A percentile compares a stretch with the other conserved stretches of the same genome.
Conservation (phyloP, 441 rosid species). For the Rhodomyrtus psidioides region DNA sequence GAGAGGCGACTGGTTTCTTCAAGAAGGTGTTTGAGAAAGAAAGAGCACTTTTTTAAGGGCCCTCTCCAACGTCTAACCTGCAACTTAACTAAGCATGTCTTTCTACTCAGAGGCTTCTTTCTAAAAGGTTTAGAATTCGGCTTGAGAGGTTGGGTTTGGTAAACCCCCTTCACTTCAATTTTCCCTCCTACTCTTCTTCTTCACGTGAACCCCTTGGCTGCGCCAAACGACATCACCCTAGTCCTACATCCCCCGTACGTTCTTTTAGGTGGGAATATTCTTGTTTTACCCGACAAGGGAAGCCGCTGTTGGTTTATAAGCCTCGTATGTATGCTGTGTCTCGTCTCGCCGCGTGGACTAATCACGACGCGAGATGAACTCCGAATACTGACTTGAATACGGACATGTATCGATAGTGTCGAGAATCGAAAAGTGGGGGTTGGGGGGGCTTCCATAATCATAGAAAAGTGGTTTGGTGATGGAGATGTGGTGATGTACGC, state of each 20-base stretch:
- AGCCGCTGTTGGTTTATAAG: background rate
- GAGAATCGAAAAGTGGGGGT: background rate
- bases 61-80: slow-evolving; percentile 74
- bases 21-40: background rate
- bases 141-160: slow-evolving; percentile 50
- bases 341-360: background rate
- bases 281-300: background rate
- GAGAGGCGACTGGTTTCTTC: background rate
- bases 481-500: background rate
- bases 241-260: background rate
- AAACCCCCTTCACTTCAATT: slow-evolving; percentile 23
- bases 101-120: background rate
- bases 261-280: background rate
- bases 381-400: background rate
- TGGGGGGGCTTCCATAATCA: background rate
- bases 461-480: background rate
- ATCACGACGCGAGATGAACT: background rate
- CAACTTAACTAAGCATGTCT: slow-evolving; percentile 41
- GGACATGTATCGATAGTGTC: background rate
- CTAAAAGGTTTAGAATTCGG: background rate
- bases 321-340: background rate
- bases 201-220: background rate
- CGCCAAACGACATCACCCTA: background rate
- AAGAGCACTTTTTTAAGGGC: slow-evolving; percentile 6
- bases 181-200: background rate